Evolutionary conservation across 2,329 filamentous ascomycete species (phyloP).

Genomic region (Westerdykella sp.): DNA sequence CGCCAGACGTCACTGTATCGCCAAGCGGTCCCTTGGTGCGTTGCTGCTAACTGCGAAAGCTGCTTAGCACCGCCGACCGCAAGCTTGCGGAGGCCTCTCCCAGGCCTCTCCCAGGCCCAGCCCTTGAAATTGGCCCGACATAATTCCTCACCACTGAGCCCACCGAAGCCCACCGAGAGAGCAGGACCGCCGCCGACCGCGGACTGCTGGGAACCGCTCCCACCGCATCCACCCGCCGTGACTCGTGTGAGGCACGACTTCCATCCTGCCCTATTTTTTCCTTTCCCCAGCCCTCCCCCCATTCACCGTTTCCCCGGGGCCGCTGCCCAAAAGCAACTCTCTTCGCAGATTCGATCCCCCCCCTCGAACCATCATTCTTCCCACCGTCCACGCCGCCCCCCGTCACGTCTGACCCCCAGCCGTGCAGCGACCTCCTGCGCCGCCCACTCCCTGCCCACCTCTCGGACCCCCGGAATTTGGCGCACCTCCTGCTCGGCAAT

Average conservation of each 20-base stretch:
- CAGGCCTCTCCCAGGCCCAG: constrained; percentile 2
- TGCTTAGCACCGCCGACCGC: background rate
- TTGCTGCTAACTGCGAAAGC: constrained; percentile 5
- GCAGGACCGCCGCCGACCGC: constrained; percentile 9
- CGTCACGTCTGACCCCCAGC: constrained; percentile 3
- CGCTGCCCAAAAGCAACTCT: too few species aligned
- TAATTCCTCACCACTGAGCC: constrained; percentile 1
- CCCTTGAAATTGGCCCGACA: constrained; percentile 13
- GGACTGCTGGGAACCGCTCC: background rate
- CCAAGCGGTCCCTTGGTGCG: constrained; percentile 9
- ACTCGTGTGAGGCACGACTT: background rate
- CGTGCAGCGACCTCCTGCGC: background rate
- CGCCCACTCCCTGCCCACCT: background rate
- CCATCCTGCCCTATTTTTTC: background rate
- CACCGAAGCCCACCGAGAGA: too few species aligned
- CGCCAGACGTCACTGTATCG: background rate
- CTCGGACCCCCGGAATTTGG: constrained; percentile 12
- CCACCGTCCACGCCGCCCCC: constrained; percentile 1
- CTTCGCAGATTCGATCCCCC: background rate
- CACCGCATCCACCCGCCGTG: constrained; percentile 2
- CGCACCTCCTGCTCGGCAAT: constrained; percentile 30
- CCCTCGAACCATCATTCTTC: background rate
- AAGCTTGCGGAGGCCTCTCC: background rate
- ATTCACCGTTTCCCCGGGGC: too few species aligned
- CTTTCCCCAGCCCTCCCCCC: background rate